Conservation (phyloP, 192 early-diverging fungal genomes). For the Gamsiella multidivaricata region DNA sequence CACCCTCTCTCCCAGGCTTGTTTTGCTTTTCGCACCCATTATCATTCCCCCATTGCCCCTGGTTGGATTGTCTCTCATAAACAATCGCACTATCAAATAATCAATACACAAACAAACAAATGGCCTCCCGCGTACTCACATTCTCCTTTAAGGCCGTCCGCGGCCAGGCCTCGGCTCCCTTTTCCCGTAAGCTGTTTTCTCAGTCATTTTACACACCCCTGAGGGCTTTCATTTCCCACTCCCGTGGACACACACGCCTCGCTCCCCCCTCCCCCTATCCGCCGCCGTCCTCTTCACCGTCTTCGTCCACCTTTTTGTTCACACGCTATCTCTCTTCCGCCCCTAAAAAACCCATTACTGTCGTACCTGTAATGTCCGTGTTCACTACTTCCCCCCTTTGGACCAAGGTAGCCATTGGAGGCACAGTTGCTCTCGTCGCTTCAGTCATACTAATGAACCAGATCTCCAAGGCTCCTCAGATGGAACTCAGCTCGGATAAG, state of each 20-base stretch:
- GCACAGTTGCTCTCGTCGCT: constrained; percentile 23
- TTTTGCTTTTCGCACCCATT: too few relatives aligned
- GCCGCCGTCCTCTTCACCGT: constrained; percentile 1
- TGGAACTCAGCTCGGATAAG: constrained; percentile 2
- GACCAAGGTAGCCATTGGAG: constrained; percentile 28
- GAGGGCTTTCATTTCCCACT: constrained; percentile 20
- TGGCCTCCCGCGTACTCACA: constrained; percentile 14
- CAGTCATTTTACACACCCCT: constrained; percentile 12
- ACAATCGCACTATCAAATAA: too few relatives aligned
- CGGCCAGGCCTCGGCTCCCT: neutral
- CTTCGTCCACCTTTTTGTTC: neutral
- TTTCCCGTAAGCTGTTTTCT: neutral
- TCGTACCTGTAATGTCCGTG: neutral
- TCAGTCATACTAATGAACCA: constrained; percentile 21
- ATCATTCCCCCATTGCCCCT: too few relatives aligned
- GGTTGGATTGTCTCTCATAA: too few relatives aligned
- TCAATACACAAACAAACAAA: too few relatives aligned
- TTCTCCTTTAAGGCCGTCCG: neutral
- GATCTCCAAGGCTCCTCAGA: constrained; percentile 23
- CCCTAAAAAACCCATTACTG: neutral
- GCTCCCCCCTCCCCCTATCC: neutral
- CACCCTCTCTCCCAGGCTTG: too few relatives aligned
- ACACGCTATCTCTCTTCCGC: neutral
- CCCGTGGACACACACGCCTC: constrained; percentile 38
- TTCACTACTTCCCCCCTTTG: constrained; percentile 5